Evolutionary conservation across 148 eudicot genomes (phyloP).

Genomic region (Rhododendron griersonianum): DNA sequence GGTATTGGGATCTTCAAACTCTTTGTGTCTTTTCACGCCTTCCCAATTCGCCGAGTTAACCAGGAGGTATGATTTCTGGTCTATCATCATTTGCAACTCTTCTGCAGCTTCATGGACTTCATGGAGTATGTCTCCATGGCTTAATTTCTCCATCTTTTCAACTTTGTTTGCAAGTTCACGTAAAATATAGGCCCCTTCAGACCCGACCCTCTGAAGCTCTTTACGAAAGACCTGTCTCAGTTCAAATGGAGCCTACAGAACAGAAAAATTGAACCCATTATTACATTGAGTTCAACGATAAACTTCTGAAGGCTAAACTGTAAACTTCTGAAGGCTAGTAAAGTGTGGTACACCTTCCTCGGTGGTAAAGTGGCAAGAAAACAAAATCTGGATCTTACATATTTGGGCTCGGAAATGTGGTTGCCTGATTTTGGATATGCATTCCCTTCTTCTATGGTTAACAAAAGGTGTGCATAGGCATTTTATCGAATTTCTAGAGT

Average conservation of each 20-base stretch:
- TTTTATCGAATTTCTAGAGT: background rate
- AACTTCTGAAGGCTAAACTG: background rate
- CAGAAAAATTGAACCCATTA: background rate
- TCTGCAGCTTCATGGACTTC: conserved; percentile 66
- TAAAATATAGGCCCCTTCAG: conserved; percentile 55
- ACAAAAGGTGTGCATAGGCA: background rate
- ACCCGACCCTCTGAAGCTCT: conserved; percentile 49
- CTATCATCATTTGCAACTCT: conserved; percentile 56
- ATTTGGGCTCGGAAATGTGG: background rate
- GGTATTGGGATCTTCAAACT: conserved; percentile 30
- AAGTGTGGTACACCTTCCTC: background rate
- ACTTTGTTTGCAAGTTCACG: conserved; percentile 49
- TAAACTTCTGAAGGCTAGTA: background rate
- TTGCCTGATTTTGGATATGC: background rate
- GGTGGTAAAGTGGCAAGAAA: background rate
- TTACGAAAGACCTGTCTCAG: conserved; percentile 46
- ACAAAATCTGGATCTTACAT: background rate
- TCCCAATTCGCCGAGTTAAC: conserved; percentile 49
- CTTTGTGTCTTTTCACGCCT: conserved; percentile 25
- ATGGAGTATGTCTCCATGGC: conserved; percentile 29
- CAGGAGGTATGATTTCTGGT: conserved; percentile 57
- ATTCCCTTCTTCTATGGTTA: background rate
- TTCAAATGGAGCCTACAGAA: conserved; percentile 51
- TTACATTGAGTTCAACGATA: background rate
- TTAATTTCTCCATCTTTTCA: conserved; percentile 60